Conservation (phyloP, 371 early-diverging fungal genomes). For the Circinella minor region DNA sequence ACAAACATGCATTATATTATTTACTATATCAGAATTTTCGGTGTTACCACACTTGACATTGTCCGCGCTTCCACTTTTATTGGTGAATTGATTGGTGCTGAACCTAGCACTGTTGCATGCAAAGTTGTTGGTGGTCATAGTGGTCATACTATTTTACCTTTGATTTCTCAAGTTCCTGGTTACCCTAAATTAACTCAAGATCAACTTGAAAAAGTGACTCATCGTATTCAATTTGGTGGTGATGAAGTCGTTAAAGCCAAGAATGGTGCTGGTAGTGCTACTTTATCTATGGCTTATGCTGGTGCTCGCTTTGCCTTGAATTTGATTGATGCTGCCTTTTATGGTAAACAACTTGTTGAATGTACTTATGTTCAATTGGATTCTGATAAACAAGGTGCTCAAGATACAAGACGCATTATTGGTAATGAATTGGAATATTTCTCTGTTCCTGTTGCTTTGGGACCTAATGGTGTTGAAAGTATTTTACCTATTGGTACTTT, state of each 20-base stretch:
- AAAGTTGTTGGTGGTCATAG: constrained; percentile 94
- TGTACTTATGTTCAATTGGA: constrained; percentile 84
- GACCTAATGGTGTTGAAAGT: constrained; percentile 74
- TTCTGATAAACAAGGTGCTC: constrained; percentile 60
- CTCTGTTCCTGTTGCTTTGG: constrained; percentile 84
- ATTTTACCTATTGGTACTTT: constrained; percentile 73
- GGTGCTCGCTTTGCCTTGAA: constrained; percentile 85
- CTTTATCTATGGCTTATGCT: constrained; percentile 91
- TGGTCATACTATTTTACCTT: constrained; percentile 88
- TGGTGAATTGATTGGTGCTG: constrained; percentile 54
- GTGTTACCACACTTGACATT: constrained; percentile 90
- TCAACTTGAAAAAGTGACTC: constrained; percentile 76
- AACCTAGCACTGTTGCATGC: constrained; percentile 64
- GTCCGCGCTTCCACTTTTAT: constrained; percentile 90
- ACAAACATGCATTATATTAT: background rate
- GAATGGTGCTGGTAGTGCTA: constrained; percentile 82
- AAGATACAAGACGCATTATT: constrained; percentile 57
- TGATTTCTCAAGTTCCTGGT: constrained; percentile 67
- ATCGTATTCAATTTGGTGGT: constrained; percentile 94
- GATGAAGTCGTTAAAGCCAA: constrained; percentile 97
- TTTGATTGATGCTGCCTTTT: constrained; percentile 71
- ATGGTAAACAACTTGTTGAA: constrained; percentile 68
- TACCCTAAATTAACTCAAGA: constrained; percentile 67
- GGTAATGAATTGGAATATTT: constrained; percentile 75
- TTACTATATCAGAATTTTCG: constrained; percentile 67